Percentiles rank a stretch among this genome's conserved stretches.
Evolutionary conservation across 2,329 filamentous ascomycete species (phyloP).

Genomic region (Stenocarpella maydis): DNA sequence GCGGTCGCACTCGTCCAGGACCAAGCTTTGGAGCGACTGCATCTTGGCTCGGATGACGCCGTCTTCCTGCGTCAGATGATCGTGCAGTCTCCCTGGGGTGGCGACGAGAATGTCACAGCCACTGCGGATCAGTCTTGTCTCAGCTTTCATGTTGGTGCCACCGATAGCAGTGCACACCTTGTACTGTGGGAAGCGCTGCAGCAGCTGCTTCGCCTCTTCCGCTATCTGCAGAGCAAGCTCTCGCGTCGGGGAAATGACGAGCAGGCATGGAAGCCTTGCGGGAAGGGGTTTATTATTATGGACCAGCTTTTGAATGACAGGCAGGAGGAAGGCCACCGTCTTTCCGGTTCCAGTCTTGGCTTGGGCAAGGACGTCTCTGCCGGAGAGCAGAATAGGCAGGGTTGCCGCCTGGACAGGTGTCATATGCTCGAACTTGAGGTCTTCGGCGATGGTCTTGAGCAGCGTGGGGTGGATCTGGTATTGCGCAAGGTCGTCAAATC

Average conservation of each 20-base stretch:
- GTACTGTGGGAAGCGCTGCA: slow-evolving; percentile 77
- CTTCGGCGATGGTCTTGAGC: slow-evolving; percentile 56
- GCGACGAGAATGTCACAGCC: slow-evolving; percentile 84
- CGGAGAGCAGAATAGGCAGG: slow-evolving; percentile 56
- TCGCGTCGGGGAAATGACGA: slow-evolving; percentile 76
- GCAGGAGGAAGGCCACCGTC: slow-evolving; percentile 83
- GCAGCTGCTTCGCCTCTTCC: slow-evolving; percentile 73
- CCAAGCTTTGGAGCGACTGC: slow-evolving; percentile 75
- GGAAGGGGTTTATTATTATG: slow-evolving; percentile 41
- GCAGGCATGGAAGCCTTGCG: slow-evolving; percentile 60
- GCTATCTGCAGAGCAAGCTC: slow-evolving; percentile 76
- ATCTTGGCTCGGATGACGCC: slow-evolving; percentile 73
- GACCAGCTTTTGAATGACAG: slow-evolving; percentile 82
- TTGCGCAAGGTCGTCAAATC: slow-evolving; percentile 54
- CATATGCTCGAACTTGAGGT: slow-evolving; percentile 61
- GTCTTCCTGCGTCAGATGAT: slow-evolving; percentile 79
- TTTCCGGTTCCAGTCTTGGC: slow-evolving; percentile 90
- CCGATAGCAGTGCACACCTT: slow-evolving; percentile 82
- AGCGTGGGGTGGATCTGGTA: slow-evolving; percentile 55
- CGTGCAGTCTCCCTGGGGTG: slow-evolving; percentile 80
- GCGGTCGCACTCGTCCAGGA: slow-evolving; percentile 93
- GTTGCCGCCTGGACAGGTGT: slow-evolving; percentile 64
- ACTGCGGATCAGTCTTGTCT: slow-evolving; percentile 73
- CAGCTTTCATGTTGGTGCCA: slow-evolving; percentile 76
- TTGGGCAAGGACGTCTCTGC: slow-evolving; percentile 72